Percentiles rank a stretch among this genome's conserved stretches.
phyloP scores from a whole-genome alignment of 2,329 filamentous ascomycete species.

The Podosphaera xanthii region DNA sequence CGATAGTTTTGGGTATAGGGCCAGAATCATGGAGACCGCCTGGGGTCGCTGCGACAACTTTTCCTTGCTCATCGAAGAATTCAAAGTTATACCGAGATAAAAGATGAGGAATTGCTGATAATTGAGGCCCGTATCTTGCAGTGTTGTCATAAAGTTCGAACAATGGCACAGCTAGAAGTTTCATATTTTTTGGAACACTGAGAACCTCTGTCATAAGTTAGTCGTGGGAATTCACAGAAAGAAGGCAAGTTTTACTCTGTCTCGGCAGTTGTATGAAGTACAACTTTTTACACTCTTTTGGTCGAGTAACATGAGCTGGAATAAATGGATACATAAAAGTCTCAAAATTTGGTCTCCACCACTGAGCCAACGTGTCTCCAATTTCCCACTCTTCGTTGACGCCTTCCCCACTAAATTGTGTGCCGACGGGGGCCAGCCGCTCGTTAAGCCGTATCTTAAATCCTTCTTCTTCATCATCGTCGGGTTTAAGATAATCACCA shows the following conservation, averaged over 20 bases:
- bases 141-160: constrained; percentile 99
- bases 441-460: constrained; percentile 89
- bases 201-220: constrained; percentile 53
- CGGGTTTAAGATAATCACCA: constrained; percentile 75
- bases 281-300: constrained; percentile 98
- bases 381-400: constrained; percentile 89
- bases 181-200: constrained; percentile 98
- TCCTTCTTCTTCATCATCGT: constrained; percentile 80
- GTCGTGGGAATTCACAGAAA: background rate
- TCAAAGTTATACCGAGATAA: constrained; percentile 94
- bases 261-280: constrained; percentile 91
- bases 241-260: constrained; percentile 37
- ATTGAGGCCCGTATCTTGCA: constrained; percentile 77
- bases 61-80: constrained; percentile 81
- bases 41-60: constrained; percentile 67
- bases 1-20: constrained; percentile 38
- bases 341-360: constrained; percentile 98
- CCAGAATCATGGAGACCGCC: constrained; percentile 35
- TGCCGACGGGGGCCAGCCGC: constrained; percentile 75
- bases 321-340: constrained; percentile 99
- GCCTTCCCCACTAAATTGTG: constrained; percentile 56
- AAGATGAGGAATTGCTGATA: constrained; percentile 87
- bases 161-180: constrained; percentile 82
- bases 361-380: constrained; percentile 84
- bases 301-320: constrained; percentile 80